Evolutionary conservation across 345 rosid species (phyloP).

Genomic region (Erucastrum elatum): DNA sequence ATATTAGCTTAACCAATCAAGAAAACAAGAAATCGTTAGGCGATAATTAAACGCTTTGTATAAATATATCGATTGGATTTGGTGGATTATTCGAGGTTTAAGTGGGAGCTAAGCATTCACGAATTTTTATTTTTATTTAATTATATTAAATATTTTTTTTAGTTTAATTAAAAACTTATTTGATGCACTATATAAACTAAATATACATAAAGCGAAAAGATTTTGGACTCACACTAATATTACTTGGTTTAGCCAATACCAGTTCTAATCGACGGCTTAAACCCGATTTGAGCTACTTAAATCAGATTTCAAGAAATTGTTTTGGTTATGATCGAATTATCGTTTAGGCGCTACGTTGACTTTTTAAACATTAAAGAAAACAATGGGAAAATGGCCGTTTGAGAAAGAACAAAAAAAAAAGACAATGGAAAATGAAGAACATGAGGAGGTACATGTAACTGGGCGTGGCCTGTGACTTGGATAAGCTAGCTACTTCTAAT

Average conservation of each 20-base stretch:
- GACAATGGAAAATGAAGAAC: background rate
- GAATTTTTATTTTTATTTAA: no score
- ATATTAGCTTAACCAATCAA: background rate
- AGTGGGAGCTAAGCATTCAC: no score
- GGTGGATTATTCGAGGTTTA: background rate
- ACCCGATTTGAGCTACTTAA: background rate
- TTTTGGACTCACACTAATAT: background rate
- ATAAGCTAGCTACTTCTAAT: background rate
- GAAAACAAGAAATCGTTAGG: background rate
- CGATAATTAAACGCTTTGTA: background rate
- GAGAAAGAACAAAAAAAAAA: background rate
- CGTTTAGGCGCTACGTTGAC: background rate
- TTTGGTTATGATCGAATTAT: background rate
- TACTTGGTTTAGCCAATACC: background rate
- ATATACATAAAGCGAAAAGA: no score
- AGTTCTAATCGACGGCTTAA: background rate
- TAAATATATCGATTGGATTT: no score
- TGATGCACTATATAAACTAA: no score
- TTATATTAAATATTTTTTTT: no score
- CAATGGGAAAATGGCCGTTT: background rate
- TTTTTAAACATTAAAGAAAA: background rate
- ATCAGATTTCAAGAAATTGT: no score
- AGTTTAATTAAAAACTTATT: no score
- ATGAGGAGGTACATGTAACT: background rate
- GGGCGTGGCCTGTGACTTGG: constrained; percentile 23